Evolutionary conservation across 1,284 basidiomycete species (phyloP), one percentile per base, ranked within the genome.

Genomic region (Ceraceosorus bombacis): DNA sequence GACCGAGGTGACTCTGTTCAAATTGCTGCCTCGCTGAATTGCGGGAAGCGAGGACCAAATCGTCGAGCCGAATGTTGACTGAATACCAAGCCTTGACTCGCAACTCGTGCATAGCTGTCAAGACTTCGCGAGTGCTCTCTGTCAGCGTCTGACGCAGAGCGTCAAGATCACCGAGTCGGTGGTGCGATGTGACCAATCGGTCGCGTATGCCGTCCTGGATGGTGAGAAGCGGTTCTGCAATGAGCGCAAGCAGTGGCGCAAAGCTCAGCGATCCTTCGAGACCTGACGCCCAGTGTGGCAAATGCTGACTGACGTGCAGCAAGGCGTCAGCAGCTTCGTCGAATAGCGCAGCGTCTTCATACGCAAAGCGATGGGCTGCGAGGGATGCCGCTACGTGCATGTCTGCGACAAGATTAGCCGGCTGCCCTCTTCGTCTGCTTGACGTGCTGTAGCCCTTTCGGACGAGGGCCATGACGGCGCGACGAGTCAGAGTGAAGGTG

Each of bases 21-120:
- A 27, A 27, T 27, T 27, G 27, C 27, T 27, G 27, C 27, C 27
- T 27, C 27, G 27, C 27, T 27, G 27, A 27, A 27, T 27, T 27
- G 27, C 27, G 27, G 27, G 27, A 27, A 40, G 53, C n/a, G 37
- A 37, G 37, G 53, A 41, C 12, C n/a, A 50, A 36, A 37, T 54
- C 36, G 49, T 15, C 13, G 36, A 54, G 53, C 27, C 27, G 27
- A 27, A 27, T 27, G 27, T 27, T 27, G 27, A 27, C 27, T 27
- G 27, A 27, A 27, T 55, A 55, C 54, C 54, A 55, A 36, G 38
- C 54, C 17, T 40, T 36, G 9, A 46, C 38, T 13, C 54, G 46
- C 39, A 41, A n/a, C 40, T 55, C 54, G 54, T 49, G 50, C 8
- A 41, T 7, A n/a, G 27, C 17, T n/a, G 54, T n/a, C 10, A 37